These are phyloP conservation scores for Ceratobasidium sp. DNA, from an alignment of 1,284 basidiomycete species.

Conservation along the genomic window DNA sequence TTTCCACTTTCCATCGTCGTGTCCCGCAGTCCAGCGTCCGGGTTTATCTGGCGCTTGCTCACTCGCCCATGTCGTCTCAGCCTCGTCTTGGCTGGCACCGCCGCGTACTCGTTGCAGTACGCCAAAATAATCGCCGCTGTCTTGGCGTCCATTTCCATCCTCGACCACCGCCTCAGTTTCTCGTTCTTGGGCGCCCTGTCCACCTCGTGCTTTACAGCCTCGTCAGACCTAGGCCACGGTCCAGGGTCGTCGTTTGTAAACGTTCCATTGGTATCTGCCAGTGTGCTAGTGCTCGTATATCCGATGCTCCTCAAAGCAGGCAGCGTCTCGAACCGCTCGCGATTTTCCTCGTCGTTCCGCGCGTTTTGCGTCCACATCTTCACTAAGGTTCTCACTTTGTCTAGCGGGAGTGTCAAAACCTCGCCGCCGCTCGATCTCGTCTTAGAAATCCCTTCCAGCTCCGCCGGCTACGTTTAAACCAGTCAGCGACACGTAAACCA, in stretches of 20 bases:
- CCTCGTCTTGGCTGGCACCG: neutral
- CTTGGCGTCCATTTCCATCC: neutral
- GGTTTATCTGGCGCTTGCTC: neutral
- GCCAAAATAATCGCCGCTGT: neutral
- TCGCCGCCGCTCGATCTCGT: neutral
- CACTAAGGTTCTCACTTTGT: neutral
- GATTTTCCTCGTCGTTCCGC: neutral
- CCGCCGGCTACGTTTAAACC: neutral
- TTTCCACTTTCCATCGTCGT: neutral
- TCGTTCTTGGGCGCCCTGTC: neutral
- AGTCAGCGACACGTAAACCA: neutral
- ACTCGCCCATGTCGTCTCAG: neutral
- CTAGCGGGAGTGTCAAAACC: neutral
- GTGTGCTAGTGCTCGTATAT: neutral
- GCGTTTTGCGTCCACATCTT: conserved; percentile 4
- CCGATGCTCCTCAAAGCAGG: neutral
- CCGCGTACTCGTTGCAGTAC: neutral
- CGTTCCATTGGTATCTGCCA: neutral
- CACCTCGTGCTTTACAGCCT: neutral
- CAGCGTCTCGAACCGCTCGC: neutral
- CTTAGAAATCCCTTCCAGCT: neutral
- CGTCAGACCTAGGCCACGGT: neutral
- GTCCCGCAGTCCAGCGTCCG: neutral
- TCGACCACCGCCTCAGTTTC: neutral
- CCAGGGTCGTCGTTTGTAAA: neutral